Evolutionary conservation across 192 early-diverging fungal genomes (phyloP), one percentile per base, ranked within the genome.

Genomic region (Chytriomyces sp.): DNA sequence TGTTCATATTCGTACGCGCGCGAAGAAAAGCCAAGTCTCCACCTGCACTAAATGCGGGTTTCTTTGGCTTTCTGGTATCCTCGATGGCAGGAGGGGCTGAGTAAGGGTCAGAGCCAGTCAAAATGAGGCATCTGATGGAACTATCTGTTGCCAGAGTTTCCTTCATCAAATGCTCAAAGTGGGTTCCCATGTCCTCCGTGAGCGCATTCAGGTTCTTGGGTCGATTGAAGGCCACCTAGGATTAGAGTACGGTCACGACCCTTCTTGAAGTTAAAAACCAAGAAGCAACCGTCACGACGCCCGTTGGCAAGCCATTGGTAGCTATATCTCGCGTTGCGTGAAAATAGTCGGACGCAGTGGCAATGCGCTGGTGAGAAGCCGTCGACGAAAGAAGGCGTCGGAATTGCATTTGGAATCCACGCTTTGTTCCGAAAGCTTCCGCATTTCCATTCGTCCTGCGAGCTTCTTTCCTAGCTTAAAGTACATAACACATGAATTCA

Each of bases 191-290:
- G 19, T 44, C 70, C 36, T 77, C 72, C 2, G 75, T 77, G 36
- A 77, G 41, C 26, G 75, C 75, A 40, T 77, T 77, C 36, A 77
- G 58, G 41, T 38, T 40, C 61, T 72, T 73, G 7, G 70, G 75
- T 19, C 75, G 49, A 44, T 77, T 77, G 71, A 77, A 69, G 5
- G 72, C 49, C 12, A 67, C 39, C 62, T 64, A 3, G 0, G 39
- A 44, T 39, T 8, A 34, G 6, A 64, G 62, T 39, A 2, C 5
- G 41, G 39, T 38, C 1, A 3, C 0, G 22, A 26, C 37, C 8
- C 4, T 56, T 7, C 33, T 25, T 64, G 2, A n/a, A 4, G 10
- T 44, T 22, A 44, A 28, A 10, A 40, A 17, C 39, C 4, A 41
- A 0, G 2, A 2, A 19, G 44, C 62, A n/a, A 64, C 62, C 6